Base-by-base conservation (phyloP, 2,329 filamentous ascomycete genomes). In the Talaromyces sp. region DNA sequence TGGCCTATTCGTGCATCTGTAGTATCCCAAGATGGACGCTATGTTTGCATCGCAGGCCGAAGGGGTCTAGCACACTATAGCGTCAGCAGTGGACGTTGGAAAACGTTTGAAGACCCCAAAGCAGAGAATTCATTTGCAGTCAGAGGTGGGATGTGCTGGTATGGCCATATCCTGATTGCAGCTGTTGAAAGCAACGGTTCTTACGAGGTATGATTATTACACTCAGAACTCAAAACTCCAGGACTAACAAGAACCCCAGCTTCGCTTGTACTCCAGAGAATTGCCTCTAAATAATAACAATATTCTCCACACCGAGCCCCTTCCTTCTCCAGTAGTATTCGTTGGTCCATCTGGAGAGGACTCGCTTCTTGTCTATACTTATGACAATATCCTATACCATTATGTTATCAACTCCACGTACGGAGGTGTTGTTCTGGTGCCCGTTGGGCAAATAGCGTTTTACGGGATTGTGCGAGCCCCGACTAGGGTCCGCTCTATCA, bases 361-460 rank as follows among this genome's bases (percentile, higher is more conserved):
- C 75, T 98, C 95, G 0, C 82, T 99, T 31, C 84, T 99, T 34
- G 94, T 97, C 10, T 99, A 99, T 75, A 99, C 95, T 0, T 93
- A 96, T 73, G 94, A 98, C 72, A 99, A 99, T 73, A 84, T 96
- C 10, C 83, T 99, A 16, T 95, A 97, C 71, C 95, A 99, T 73
- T 99, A 92, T 73, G 87, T 99, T 63, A 94, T 99, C 65, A 85
- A 82, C 65, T 87, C 90, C 0, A 84, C 87, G 0, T 83, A 86
- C 27, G 82, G 85, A n/a, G 87, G 87, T 27, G 85, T 96, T 36
- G 88, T 87, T 51, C 83, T 98, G 33, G 85, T 96, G 6, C 92
- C 96, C 72, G 93, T 98, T n/a, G 95, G 96, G 9, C 95, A 98
- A 73, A 99, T 99, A 70, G 94, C 92, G 12, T 95, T 99, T 68